Conservation (phyloP, 306 rosid genomes). For the Calophaca sinica region DNA sequence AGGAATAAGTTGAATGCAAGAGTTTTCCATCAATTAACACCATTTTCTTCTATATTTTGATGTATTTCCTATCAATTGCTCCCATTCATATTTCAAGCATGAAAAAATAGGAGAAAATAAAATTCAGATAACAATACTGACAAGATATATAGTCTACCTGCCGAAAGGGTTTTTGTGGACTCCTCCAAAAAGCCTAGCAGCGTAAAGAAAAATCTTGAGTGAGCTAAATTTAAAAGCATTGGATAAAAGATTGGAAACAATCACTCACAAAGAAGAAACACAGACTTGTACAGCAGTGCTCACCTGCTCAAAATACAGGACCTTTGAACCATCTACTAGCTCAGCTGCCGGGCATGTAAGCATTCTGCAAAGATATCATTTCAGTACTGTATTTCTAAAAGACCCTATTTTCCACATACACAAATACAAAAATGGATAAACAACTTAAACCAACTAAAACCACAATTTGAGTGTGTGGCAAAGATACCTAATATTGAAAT, state of each 20-base stretch:
- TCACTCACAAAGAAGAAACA: background rate
- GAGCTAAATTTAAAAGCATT: constrained; percentile 9
- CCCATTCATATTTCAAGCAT: background rate
- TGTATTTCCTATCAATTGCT: background rate
- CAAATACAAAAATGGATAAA: background rate
- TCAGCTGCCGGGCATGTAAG: constrained; percentile 95
- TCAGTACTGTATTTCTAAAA: constrained; percentile 17
- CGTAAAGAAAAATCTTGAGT: constrained; percentile 41
- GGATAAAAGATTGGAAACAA: background rate
- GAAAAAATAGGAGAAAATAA: constrained; percentile 1
- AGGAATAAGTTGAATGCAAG: no score
- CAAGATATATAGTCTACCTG: constrained; percentile 63
- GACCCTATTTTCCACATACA: background rate
- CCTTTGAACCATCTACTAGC: constrained; percentile 89
- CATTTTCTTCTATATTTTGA: background rate
- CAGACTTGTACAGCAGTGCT: constrained; percentile 10
- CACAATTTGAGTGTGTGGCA: background rate
- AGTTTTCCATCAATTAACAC: background rate
- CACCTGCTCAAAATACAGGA: constrained; percentile 92
- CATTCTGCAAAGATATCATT: constrained; percentile 44
- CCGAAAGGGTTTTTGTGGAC: constrained; percentile 93
- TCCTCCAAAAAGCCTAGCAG: constrained; percentile 95
- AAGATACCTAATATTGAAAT: constrained; percentile 87
- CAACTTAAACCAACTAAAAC: constrained; percentile 16
- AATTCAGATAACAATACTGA: background rate